Conservation (phyloP, 2,329 filamentous ascomycete genomes). For the Calonectria honghensis region DNA sequence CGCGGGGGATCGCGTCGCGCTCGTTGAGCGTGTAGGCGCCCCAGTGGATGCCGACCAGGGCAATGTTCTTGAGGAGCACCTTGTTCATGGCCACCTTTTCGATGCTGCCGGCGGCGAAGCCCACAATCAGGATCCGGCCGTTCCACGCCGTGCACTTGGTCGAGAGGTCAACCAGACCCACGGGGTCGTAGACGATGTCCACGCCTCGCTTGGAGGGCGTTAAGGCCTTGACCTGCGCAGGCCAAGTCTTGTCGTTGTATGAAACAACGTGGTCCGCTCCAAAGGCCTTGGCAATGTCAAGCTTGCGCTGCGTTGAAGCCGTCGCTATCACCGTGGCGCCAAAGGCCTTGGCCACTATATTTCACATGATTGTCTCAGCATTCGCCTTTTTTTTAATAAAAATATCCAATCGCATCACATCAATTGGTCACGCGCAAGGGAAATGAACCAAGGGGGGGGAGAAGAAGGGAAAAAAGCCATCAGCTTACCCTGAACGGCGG, state of each 20-base stretch:
- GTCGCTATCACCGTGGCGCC: conserved; percentile 96
- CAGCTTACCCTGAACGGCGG: conserved; percentile 84
- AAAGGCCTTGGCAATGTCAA: conserved; percentile 84
- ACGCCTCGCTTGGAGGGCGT: conserved; percentile 84
- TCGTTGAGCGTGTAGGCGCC: conserved; percentile 87
- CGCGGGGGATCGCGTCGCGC: conserved; percentile 79
- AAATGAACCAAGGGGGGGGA: too few relatives aligned
- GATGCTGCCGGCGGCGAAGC: conserved; percentile 84
- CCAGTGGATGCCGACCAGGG: conserved; percentile 93
- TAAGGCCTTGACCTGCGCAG: conserved; percentile 83
- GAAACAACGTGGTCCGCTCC: conserved; percentile 90
- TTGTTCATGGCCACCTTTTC: conserved; percentile 96
- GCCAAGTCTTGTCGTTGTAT: conserved; percentile 80
- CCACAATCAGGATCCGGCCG: conserved; percentile 89
- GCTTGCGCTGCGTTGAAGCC: conserved; percentile 86
- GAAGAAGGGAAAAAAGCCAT: neutral
- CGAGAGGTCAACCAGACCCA: conserved; percentile 89
- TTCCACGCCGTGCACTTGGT: conserved; percentile 97
- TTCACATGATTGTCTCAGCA: neutral
- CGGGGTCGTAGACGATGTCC: conserved; percentile 96
- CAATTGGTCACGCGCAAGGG: neutral
- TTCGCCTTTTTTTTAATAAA: neutral
- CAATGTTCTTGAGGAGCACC: conserved; percentile 94
- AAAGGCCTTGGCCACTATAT: conserved; percentile 86
- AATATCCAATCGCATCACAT: neutral